A percentile compares a stretch with the other conserved stretches of the same genome.
Conservation (phyloP, 2,329 filamentous ascomycete species). For the Epichloe typhina region DNA sequence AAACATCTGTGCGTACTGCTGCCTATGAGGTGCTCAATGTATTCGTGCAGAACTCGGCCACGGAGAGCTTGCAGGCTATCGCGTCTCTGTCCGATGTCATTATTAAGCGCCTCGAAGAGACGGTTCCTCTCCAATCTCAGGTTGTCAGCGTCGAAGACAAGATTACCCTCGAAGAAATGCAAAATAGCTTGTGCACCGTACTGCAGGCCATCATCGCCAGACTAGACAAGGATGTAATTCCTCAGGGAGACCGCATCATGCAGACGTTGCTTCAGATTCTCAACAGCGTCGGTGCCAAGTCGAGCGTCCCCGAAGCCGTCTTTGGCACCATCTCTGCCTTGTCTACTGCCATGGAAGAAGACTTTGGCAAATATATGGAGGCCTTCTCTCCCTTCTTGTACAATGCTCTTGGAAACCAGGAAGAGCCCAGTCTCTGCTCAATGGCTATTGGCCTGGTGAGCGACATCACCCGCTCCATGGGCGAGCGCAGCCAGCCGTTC, state of each 20-base stretch:
- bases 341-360: constrained; percentile 79
- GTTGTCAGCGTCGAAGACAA: constrained; percentile 95
- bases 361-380: constrained; percentile 96
- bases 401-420: constrained; percentile 88
- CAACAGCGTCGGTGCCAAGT: constrained; percentile 65
- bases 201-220: constrained; percentile 84
- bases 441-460: constrained; percentile 97
- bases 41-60: constrained; percentile 82
- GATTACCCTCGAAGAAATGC: constrained; percentile 93
- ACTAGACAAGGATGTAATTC: constrained; percentile 79
- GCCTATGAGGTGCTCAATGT: constrained; percentile 95
- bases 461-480: constrained; percentile 85
- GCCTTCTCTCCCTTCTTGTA: constrained; percentile 85
- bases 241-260: constrained; percentile 92
- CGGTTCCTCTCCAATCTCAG: constrained; percentile 77
- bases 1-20: constrained; percentile 83
- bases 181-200: constrained; percentile 86
- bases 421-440: constrained; percentile 84
- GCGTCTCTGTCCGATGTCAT: constrained; percentile 77
- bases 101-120: constrained; percentile 81
- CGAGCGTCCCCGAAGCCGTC: constrained; percentile 84
- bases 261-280: constrained; percentile 72
- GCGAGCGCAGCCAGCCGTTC: constrained; percentile 82
- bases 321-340: constrained; percentile 90
- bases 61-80: constrained; percentile 70